Evolutionary conservation across 169 alveolate species (phyloP).

Genomic region (Eimeria maxima): DNA sequence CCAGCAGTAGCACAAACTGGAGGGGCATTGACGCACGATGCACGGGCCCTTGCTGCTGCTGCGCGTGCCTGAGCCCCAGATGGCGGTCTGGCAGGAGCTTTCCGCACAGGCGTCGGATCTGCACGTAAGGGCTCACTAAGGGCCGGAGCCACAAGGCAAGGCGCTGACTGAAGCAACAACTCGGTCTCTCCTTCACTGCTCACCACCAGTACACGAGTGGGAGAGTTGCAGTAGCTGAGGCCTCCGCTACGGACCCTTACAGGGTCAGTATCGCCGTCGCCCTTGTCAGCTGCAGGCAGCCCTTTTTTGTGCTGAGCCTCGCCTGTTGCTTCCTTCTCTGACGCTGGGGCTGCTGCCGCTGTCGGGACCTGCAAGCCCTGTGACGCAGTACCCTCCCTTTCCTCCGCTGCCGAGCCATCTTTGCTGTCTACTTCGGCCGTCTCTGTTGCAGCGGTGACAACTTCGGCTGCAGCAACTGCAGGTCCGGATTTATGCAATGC

Average conservation of each 20-base stretch:
- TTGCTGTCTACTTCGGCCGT: not conserved
- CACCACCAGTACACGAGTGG: slow-evolving; percentile 58
- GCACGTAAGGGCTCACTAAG: slow-evolving; percentile 51
- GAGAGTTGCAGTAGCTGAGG: slow-evolving; percentile 30
- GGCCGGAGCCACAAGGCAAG: slow-evolving; percentile 49
- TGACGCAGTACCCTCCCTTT: not conserved
- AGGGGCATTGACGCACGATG: not conserved
- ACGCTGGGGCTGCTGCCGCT: not conserved
- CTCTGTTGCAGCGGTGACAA: not conserved
- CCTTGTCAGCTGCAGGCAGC: not conserved
- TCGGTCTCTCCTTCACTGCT: slow-evolving; percentile 62
- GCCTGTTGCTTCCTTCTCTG: not conserved
- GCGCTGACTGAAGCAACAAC: slow-evolving; percentile 20
- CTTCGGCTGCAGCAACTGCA: not conserved
- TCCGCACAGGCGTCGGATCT: slow-evolving; percentile 64
- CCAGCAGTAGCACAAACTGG: not conserved
- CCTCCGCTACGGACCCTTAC: not conserved
- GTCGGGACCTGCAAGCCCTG: not conserved
- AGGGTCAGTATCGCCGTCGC: not conserved
- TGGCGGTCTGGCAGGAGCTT: slow-evolving; percentile 52
- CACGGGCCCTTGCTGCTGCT: slow-evolving; percentile 15
- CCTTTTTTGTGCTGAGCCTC: not conserved
- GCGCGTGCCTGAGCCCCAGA: slow-evolving; percentile 27
- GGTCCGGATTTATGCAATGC: not conserved
- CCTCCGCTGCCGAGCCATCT: not conserved